Evolutionary conservation across 2,329 filamentous ascomycete species (phyloP).

Genomic region (Botryotinia globosa): DNA sequence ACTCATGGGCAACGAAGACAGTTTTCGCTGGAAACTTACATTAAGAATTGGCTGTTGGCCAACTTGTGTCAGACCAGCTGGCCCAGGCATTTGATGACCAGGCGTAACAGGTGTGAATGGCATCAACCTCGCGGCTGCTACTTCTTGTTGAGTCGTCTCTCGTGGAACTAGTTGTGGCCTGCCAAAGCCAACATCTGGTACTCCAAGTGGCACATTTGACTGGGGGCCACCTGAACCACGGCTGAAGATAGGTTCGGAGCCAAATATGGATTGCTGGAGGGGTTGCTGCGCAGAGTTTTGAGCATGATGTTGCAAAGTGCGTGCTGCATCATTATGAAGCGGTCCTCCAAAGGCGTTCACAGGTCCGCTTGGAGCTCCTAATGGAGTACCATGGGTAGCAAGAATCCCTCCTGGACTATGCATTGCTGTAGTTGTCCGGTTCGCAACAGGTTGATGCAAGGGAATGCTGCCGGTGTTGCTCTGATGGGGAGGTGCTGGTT

Average conservation of each 20-base stretch:
- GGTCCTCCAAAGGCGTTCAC: slow-evolving; percentile 52
- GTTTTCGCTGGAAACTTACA: slow-evolving; percentile 45
- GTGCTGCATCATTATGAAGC: slow-evolving; percentile 51
- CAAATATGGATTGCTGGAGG: slow-evolving; percentile 57
- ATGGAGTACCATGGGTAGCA: slow-evolving; percentile 61
- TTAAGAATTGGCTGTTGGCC: slow-evolving; percentile 81
- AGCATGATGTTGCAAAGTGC: slow-evolving; percentile 53
- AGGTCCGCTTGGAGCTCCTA: slow-evolving; percentile 39
- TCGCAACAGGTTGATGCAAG: slow-evolving; percentile 90
- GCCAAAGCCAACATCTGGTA: slow-evolving; percentile 62
- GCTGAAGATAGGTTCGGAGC: slow-evolving; percentile 45
- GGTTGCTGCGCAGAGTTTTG: slow-evolving; percentile 42
- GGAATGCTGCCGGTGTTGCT: slow-evolving; percentile 85
- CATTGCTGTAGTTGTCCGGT: slow-evolving; percentile 74
- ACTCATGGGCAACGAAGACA: slow-evolving; percentile 22
- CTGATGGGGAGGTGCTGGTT: slow-evolving; percentile 70
- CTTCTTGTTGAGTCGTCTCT: slow-evolving; percentile 43
- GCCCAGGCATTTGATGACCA: slow-evolving; percentile 37
- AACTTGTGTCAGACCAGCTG: slow-evolving; percentile 61
- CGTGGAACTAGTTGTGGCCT: slow-evolving; percentile 42
- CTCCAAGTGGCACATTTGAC: slow-evolving; percentile 50
- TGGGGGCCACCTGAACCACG: slow-evolving; percentile 13
- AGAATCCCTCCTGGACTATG: slow-evolving; percentile 90
- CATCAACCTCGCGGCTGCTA: slow-evolving; percentile 59
- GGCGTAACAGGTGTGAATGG: slow-evolving; percentile 48